Evolutionary conservation across 2,329 filamentous ascomycete species (phyloP).

Genomic region (Purpureocillium takamizusanense): DNA sequence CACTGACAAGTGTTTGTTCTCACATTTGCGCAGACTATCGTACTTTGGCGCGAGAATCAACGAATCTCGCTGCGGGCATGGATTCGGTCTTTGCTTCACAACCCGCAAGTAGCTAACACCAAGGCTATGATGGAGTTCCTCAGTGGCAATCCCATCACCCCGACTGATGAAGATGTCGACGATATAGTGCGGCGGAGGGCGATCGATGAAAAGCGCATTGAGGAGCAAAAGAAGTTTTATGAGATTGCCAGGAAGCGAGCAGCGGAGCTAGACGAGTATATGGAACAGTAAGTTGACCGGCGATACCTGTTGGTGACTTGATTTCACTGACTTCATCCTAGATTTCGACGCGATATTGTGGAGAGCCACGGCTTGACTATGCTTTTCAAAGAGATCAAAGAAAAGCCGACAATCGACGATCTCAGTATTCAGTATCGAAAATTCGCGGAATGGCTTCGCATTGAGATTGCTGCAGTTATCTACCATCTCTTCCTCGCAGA

Average conservation of each 20-base stretch:
- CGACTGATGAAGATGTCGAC: constrained; percentile 72
- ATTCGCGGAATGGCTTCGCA: constrained; percentile 95
- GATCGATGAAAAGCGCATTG: constrained; percentile 78
- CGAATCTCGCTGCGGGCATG: constrained; percentile 87
- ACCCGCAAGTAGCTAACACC: constrained; percentile 73
- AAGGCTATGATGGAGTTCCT: constrained; percentile 81
- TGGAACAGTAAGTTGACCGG: constrained; percentile 64
- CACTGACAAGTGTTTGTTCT: constrained; percentile 13
- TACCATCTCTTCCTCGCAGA: constrained; percentile 97
- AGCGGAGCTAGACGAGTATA: constrained; percentile 90
- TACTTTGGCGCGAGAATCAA: constrained; percentile 79
- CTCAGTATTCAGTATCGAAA: constrained; percentile 94
- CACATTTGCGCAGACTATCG: constrained; percentile 32
- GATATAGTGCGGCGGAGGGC: constrained; percentile 74
- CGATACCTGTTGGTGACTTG: too few species aligned
- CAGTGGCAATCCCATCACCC: constrained; percentile 58
- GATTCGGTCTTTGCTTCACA: constrained; percentile 75
- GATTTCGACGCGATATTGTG: constrained; percentile 59
- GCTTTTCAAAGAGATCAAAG: constrained; percentile 85
- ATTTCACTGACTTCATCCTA: constrained; percentile 14
- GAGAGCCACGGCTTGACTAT: constrained; percentile 77
- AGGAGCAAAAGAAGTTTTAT: constrained; percentile 91
- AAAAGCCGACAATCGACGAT: constrained; percentile 79
- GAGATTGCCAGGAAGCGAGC: constrained; percentile 88
- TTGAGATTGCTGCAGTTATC: constrained; percentile 91